Evolutionary conservation across 78 protist species (phyloP), one percentile per base, ranked within the genome.

Genomic region (Mantamonas sphyraenae): DNA sequence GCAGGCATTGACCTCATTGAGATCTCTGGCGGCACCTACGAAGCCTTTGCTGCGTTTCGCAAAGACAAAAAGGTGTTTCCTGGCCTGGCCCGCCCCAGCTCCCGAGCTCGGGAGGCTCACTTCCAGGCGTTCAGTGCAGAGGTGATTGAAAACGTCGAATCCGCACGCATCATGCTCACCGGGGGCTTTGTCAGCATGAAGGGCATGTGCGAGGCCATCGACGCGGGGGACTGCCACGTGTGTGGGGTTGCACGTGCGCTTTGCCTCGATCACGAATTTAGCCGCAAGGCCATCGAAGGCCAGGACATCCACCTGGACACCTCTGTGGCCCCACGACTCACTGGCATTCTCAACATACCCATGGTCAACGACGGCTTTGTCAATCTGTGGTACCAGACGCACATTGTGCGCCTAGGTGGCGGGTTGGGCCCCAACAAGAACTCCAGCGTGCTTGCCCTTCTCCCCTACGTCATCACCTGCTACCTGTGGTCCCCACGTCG

Each of bases 21-120:
- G 28, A 24, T 73, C 31, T 34, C 51, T 17, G 78, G 78, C 31
- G 78, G 78, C 26, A 73, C 50, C 47, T 73, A 73, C 59, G 78
- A 73, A 30, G 33, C 67, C 24, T 20, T 67, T 7, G 78, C 31
- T 8, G 28, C 57, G 68, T 14, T 73, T 53, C 24, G 16, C 4
- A 61, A n/a, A 10, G 26, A 5, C 26, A 68, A 56, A 38, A 68
- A 51, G 43, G n/a, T n/a, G n/a, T n/a, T n/a, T n/a, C n/a, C n/a
- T n/a, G n/a, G n/a, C n/a, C n/a, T 14, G 28, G 57, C 30, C 68
- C 26, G 30, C n/a, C n/a, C n/a, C n/a, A n/a, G n/a, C n/a, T n/a
- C 68, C 10, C 16, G 8, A 8, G 28, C 12, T 8, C 20, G 68
- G 47, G 68, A 63, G 28, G 68, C 68, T 12, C 30, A 24, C 68